A percentile compares a stretch with the other conserved stretches of the same genome.
phyloP scores from a whole-genome alignment of 805 yeast genomes.

The Wickerhamiella domercqiae region DNA sequence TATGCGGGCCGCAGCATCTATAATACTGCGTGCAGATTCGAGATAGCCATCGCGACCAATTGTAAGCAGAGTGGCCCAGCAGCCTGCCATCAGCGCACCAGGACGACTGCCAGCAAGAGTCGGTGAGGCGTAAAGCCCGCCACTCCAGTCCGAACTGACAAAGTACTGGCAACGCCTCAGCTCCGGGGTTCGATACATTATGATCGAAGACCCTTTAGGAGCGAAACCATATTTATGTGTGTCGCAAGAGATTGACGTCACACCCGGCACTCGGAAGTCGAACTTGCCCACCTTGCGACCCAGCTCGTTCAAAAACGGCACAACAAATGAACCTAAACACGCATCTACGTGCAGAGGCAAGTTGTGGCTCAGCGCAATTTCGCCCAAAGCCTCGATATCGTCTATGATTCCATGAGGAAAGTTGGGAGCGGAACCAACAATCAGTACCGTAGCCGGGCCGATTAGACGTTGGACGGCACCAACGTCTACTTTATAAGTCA shows the following conservation, averaged over 20 bases:
- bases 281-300: conserved; percentile 39
- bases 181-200: conserved; percentile 64
- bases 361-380: conserved; percentile 45
- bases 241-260: conserved; percentile 97
- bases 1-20: conserved; percentile 45
- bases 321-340: conserved; percentile 84
- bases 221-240: conserved; percentile 99
- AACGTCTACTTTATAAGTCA: conserved; percentile 52
- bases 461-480: conserved; percentile 47
- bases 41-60: conserved; percentile 77
- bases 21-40: conserved; percentile 49
- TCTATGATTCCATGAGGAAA: conserved; percentile 94
- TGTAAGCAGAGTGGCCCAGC: conserved; percentile 85
- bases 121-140: conserved; percentile 93
- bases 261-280: conserved; percentile 75
- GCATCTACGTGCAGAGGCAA: conserved; percentile 93
- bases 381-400: conserved; percentile 59
- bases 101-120: conserved; percentile 95
- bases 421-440: conserved; percentile 92
- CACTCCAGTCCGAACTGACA: conserved; percentile 72
- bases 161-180: conserved; percentile 74
- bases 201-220: conserved; percentile 87
- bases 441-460: conserved; percentile 62
- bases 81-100: conserved; percentile 93
- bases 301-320: conserved; percentile 58